phyloP scores from a whole-genome alignment of 176 grass and related monocot genomes.

The Microstegium vimineum region DNA sequence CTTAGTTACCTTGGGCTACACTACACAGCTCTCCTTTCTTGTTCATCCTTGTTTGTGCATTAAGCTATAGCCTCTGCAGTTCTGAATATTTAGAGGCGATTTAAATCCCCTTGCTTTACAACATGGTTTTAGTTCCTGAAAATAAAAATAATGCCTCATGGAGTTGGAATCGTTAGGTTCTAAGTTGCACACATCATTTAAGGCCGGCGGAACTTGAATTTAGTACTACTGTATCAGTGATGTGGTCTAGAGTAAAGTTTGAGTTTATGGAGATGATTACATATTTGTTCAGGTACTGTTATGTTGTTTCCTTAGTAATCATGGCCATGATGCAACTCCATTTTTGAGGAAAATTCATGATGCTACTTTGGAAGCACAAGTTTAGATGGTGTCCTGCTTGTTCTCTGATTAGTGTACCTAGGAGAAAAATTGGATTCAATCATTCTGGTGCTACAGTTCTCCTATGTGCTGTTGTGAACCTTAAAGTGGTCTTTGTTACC shows the following conservation, averaged over 20 bases:
- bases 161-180: not conserved
- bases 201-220: not conserved
- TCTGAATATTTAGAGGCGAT: not conserved
- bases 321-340: not conserved
- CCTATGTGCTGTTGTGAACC: no score
- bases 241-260: not conserved
- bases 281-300: not conserved
- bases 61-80: not conserved
- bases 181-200: not conserved
- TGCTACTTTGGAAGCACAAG: not conserved
- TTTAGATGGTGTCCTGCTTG: not conserved
- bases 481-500: no score
- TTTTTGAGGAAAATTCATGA: not conserved
- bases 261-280: no score
- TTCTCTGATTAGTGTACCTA: not conserved
- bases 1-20: not conserved
- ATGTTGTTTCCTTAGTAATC: not conserved
- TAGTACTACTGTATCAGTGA: not conserved
- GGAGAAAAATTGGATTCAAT: not conserved
- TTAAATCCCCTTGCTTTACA: not conserved
- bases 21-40: not conserved
- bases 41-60: not conserved
- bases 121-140: not conserved
- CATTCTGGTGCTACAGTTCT: no score
- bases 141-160: not conserved